These are phyloP conservation scores for Debaryomyces coudertii DNA, from an alignment of 1,139 yeast genomes.

Conservation along the genomic window DNA sequence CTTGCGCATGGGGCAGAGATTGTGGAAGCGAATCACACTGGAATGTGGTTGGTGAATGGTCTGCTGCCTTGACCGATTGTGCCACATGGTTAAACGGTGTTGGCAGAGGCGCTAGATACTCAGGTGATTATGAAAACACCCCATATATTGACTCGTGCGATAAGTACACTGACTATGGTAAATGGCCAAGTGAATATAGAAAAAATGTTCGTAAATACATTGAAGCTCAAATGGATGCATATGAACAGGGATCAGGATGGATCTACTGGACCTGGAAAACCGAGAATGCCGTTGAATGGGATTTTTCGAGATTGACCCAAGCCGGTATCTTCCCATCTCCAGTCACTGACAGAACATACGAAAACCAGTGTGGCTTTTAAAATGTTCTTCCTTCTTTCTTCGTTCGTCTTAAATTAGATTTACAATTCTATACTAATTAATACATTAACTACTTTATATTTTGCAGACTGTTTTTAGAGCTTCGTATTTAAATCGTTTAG, in stretches of 20 bases:
- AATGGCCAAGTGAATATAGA: conserved; percentile 66
- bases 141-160: conserved; percentile 67
- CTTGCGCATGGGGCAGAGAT: conserved; percentile 63
- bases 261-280: conserved; percentile 94
- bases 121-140: conserved; percentile 61
- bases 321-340: conserved; percentile 82
- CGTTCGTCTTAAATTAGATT: conserved; percentile 1
- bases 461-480: background rate
- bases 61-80: conserved; percentile 95
- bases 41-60: conserved; percentile 88
- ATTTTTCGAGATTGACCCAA: conserved; percentile 58
- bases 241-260: conserved; percentile 75
- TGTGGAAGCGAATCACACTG: conserved; percentile 63
- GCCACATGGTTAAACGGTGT: conserved; percentile 92
- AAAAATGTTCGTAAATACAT: conserved; percentile 66
- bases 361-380: conserved; percentile 62
- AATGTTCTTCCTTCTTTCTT: background rate
- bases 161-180: conserved; percentile 52
- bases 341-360: conserved; percentile 61
- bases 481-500: background rate
- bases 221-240: conserved; percentile 91
- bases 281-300: conserved; percentile 88
- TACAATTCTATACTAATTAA: background rate
- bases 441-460: background rate
- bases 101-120: conserved; percentile 83